Evolutionary conservation across 805 yeast species (phyloP).

Genomic region (Wickerhamiella azyma): DNA sequence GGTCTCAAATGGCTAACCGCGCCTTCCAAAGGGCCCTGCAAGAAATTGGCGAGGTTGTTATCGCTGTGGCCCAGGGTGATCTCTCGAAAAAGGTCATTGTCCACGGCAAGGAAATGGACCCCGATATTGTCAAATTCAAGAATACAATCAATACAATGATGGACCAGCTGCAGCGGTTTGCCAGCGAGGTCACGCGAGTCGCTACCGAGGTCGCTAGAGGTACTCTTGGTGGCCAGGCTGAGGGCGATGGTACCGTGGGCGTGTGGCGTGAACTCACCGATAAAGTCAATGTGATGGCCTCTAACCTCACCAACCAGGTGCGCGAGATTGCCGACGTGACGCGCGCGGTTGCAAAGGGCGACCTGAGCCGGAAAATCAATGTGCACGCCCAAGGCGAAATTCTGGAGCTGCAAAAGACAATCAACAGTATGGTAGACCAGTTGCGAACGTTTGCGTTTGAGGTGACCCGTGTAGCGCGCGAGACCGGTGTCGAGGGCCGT

Average conservation of each 20-base stretch:
- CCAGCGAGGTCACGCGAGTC: conserved; percentile 67
- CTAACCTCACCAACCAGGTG: conserved; percentile 75
- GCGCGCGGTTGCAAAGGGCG: conserved; percentile 79
- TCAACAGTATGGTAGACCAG: conserved; percentile 81
- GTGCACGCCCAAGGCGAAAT: conserved; percentile 91
- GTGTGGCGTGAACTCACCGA: conserved; percentile 80
- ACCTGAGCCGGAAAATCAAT: conserved; percentile 65
- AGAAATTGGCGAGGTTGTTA: conserved; percentile 76
- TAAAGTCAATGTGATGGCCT: conserved; percentile 81
- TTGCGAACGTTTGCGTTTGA: conserved; percentile 72
- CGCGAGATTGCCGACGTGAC: conserved; percentile 85
- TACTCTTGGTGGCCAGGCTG: conserved; percentile 79
- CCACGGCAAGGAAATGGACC: conserved; percentile 58
- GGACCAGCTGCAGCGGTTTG: conserved; percentile 72
- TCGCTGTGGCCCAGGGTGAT: conserved; percentile 83
- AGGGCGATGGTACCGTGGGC: conserved; percentile 72
- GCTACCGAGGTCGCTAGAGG: conserved; percentile 89
- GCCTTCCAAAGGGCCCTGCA: conserved; percentile 55
- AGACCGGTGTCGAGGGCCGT: conserved; percentile 80
- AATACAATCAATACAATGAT: conserved; percentile 77
- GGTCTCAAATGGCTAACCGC: conserved; percentile 42
- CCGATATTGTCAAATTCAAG: conserved; percentile 68
- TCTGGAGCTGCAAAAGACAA: conserved; percentile 69
- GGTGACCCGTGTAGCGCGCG: conserved; percentile 75
- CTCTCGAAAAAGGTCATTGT: conserved; percentile 66